Base-by-base conservation (phyloP, 352 stramenopile genomes). In the Phytophthora quininea region DNA sequence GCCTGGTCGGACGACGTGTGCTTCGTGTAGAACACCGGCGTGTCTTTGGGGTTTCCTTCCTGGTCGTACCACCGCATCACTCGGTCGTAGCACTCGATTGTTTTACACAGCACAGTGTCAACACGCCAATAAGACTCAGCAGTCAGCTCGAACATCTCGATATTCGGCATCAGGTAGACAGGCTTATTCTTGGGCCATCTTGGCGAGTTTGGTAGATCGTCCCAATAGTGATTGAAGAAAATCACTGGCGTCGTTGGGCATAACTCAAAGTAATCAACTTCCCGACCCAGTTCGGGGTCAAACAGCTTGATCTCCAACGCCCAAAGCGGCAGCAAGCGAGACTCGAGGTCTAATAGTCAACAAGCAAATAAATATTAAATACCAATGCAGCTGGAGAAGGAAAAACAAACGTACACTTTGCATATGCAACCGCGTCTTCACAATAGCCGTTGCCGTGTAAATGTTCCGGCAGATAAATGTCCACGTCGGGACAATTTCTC, bases 191-290 rank as follows among this genome's bases (percentile, higher is more conserved):
- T 59, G 1, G 72, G 73, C 64, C 74, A 82, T 1, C 48, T 45
- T 7, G 64, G 38, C 31, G 46, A 45, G 2, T 49, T 37, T 9
- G 53, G 61, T 0, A 77, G 37, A 5, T 24, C 65, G 12, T 80
- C 51, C 80, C 78, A 89, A 54, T 89, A 85, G 47, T 87, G 80
- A 52, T 89, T 89, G 29, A 89, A 74, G 54, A 89, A 83, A 5
- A 89, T 57, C 62, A 89, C 58, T 9, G 76, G 71, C 4, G 73
- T 88, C 30, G 58, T 68, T 7, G 78, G 78, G 15, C 80, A 89
- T 45, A 89, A 53, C 11, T 92, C 84, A 49, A 77, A 81, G 67
- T 92, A 92, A 29, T 76, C 69, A 32, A 80, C 67, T 4, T 54
- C 19, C 9, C 43, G 47, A 38, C 64, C 63, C 2, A 47, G 38